Base-by-base conservation (phyloP, 2,329 filamentous ascomycete species). In the Xylaria sp. region DNA sequence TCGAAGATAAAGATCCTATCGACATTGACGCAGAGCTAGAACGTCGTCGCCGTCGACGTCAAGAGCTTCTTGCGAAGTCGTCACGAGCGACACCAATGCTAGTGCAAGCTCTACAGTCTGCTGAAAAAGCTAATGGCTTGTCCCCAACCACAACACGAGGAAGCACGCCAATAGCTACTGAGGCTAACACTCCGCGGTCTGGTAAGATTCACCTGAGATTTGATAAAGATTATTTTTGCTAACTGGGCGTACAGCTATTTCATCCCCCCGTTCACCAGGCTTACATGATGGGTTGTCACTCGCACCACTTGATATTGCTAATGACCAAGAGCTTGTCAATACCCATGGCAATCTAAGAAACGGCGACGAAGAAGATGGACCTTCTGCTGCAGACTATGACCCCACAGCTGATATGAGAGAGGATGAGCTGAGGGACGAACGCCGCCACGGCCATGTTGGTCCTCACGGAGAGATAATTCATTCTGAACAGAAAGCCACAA, bases 11-110 rank as follows among this genome's bases (percentile, higher is more conserved):
- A 58, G 81, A 87, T 68, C 82, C 85, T n/a, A 74, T 92, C 68
- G 90, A 96, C 74, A 91, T 96, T 79, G 90, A 90, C 64, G 88
- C 90, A 68, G 84, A 94, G 71, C 90, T 97, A 71, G 91, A 96
- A 75, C 89, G 92, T 71, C 90, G 93, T 57, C 90, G 93, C 27
- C 92, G 90, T 73, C 87, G 90, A 60, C 89, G 93, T 67, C 91
- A 95, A 78, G 91, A 92, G 66, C 90, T 96, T 66, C 86, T 92
- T 73, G 90, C 91, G 74, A 96, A 93, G 79, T 90, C 92, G 79
- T 90, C 92, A 71, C 88, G 87, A 67, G 88, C 88, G 53, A 88
- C 89, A 51, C 90, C 91, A 53, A 82, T 94, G 71, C 84, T 91
- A 63, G 86, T 94, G 65, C 88, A 93, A 77, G 89, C 90, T 60